Base-by-base conservation (phyloP, 495 filamentous ascomycete genomes). In the Neurospora hispaniola region DNA sequence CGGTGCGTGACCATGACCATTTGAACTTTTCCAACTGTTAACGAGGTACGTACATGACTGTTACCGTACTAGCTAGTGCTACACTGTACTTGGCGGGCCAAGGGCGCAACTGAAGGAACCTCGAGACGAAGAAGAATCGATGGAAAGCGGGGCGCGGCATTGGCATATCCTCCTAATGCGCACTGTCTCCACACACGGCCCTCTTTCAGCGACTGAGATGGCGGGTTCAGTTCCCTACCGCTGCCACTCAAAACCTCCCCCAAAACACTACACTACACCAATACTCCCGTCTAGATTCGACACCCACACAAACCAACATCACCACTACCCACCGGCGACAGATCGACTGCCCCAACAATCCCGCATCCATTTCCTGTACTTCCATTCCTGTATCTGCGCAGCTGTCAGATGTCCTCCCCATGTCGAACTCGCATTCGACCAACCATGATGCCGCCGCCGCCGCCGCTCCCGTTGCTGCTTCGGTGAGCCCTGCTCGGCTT, bases 401-500 rank as follows among this genome's bases (percentile, higher is more conserved):
- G 78, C 76, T 77, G 82, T 79, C 83, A 82, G 78, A 85, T 85
- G 85, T 82, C 80, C 79, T 78, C 78, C 84, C 81, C 84, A 86
- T 86, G 85, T 86, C 84, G 78, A 84, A 78, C 76, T 78, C 81
- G 78, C 78, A 80, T 74, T 74, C 71, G 79, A 72, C 76, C 71
- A 76, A 77, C 83, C 81, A 83, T 82, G 80, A 86, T 85, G 82
- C 81, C 85, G 83, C 85, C 85, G 82, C 85, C 83, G 76, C 77
- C 78, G 82, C 81, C 77, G 81, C 82, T 80, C 79, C 80, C 77
- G 81, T 4, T 38, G 35, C 35, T 38, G 35, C 82, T 80, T 79
- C 80, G 82, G 80, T 86, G 83, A 86, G 83, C 80, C 76, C 81
- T 76, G 71, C 74, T 69, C 72, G 74, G 70, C 68, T 73, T 75